Evolutionary conservation across 2,329 filamentous ascomycete species (phyloP), one percentile per base, ranked within the genome.

Genomic region (Paracorniculantispora psalliotae): DNA sequence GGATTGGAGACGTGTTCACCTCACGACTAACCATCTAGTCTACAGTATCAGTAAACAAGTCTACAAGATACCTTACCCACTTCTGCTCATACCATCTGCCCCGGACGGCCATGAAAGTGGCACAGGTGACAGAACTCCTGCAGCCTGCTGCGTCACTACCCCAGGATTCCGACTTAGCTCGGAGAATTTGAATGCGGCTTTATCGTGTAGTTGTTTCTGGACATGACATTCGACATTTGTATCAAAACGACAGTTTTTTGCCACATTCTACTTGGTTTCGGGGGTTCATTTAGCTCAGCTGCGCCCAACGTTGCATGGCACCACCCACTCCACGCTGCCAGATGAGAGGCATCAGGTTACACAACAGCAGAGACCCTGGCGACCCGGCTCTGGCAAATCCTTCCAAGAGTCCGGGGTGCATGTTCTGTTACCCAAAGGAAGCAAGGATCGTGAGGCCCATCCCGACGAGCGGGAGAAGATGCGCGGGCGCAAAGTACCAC

Each of bases 91-190:
- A 15, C 35, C 35, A 53, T 41, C 37, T 13, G 25, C 23, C 49
- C 33, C 21, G 12, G 28, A n/a, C 48, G 15, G 35, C 30, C 9
- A 26, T 26, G n/a, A 43, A 26, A 25, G n/a, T 37, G 37, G 50
- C 35, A 30, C 50, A 53, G 50, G 50, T 53, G 50, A 53, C 50
- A 19, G 50, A 28, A 43, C 21, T 17, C 50, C 23, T 53, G 50
- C 35, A 53, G 35, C 33, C 17, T 15, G 35, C 26, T 52, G 49
- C 49, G 49, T 52, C 35, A 52, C 25, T 52, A n/a, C 19, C 19
- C 19, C 21, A 10, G 25, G 41, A 23, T 44, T 37, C 28, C 37
- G 7, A 25, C 15, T 19, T 19, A 13, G 5, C 48, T 35, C 30
- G n/a, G 10, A 23, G 4, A 35, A 21, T 6, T 8, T 13, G 41